Base-by-base conservation (phyloP, 1,284 basidiomycete genomes). In the Sporisorium exsertum region DNA sequence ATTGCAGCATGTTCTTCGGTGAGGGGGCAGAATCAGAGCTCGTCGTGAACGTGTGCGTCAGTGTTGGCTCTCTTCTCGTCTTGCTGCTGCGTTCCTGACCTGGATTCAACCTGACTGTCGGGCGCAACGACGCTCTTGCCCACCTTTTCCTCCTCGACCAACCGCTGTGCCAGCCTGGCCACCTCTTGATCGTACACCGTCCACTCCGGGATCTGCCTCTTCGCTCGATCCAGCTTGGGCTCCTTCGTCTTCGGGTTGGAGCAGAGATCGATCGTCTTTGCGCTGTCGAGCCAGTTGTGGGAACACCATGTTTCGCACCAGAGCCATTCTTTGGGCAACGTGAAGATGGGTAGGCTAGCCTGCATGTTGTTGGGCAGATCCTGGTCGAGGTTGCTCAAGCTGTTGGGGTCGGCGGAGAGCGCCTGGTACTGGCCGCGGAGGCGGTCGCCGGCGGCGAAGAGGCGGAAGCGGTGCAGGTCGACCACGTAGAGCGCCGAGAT, bases 171-270 rank as follows among this genome's bases (percentile, higher is more conserved):
- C 12, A 87, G 64, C 8, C 64, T 77, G 1, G 85, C 85, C 8
- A 87, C 84, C 60, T 87, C 86, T 15, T 83, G 72, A 67, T 98
- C 96, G 82, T 97, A 97, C 50, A 89, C 89, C 68, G 95, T 94
- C 97, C 96, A 99, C 86, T 99, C 96, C 0, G 96, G 95, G 58
- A 99, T 97, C 81, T 95, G 91, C 42, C 95, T 90, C 32, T 84
- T 80, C 1, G 96, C 97, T 35, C 96, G 90, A 10, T 91, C 90
- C 10, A 99, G 89, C 86, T 99, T 99, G 2, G 95, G 95, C 85
- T 98, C 95, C 91, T 97, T 96, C 15, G 86, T 87, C 64, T 84
- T 81, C n/a, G 86, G 85, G 53, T 86, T 86, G 33, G 83, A 83
- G 70, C 84, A 87, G 52, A 86, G 64, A 64, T 86, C 85, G 69